Evolutionary conservation across 1,284 basidiomycete species (phyloP).

Genomic region (Cryptococcus sp.): DNA sequence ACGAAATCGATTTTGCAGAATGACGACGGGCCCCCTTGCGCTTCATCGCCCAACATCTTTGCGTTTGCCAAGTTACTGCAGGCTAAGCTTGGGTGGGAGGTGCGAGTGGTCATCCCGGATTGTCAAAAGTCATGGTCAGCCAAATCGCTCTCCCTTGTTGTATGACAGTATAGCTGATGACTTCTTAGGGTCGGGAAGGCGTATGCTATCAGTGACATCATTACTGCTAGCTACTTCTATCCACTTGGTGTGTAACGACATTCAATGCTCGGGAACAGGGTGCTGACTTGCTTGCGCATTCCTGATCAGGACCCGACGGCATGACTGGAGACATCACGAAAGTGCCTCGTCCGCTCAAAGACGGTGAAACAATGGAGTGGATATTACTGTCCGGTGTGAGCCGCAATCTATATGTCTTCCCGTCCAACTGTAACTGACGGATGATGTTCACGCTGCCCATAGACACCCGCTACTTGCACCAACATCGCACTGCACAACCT

Average conservation of each 20-base stretch:
- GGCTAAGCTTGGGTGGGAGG: conserved; percentile 72
- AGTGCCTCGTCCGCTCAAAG: conserved; percentile 66
- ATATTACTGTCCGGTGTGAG: conserved; percentile 80
- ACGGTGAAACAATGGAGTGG: conserved; percentile 82
- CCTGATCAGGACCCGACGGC: conserved; percentile 60
- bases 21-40: conserved; percentile 82
- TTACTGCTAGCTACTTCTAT: conserved; percentile 77
- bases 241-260: conserved; percentile 61
- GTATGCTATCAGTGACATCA: conserved; percentile 77
- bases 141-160: too few species aligned
- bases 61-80: conserved; percentile 72
- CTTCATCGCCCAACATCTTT: conserved; percentile 76
- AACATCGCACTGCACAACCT: conserved; percentile 87
- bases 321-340: conserved; percentile 66
- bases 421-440: neutral
- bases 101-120: conserved; percentile 83
- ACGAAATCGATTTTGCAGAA: conserved; percentile 33
- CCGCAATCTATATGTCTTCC: neutral
- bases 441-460: neutral
- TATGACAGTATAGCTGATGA: too few species aligned
- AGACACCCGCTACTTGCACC: conserved; percentile 88
- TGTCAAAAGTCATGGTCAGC: conserved; percentile 80
- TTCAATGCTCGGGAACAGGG: too few species aligned
- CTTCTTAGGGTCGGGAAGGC: conserved; percentile 65
- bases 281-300: neutral